Evolutionary conservation across 2,329 filamentous ascomycete genomes (phyloP), one percentile per base, ranked within the genome.

Genomic region (Lizonia empirigonia): DNA sequence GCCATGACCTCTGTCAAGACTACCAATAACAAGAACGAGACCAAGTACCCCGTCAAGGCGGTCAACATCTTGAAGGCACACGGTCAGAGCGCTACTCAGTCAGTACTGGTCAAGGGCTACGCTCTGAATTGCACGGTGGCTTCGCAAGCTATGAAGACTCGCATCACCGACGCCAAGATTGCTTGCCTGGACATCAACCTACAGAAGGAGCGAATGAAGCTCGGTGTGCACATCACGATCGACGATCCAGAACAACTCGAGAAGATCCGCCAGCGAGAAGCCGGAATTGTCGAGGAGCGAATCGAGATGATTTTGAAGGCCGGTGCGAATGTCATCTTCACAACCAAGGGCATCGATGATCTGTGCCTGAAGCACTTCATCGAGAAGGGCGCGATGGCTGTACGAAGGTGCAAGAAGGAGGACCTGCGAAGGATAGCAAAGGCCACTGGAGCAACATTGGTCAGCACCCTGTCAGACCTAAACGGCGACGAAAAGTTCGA

Each of bases 11-110:
- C 92, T 45, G 94, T 99, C 69, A 97, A 96, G 83, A 86, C 88
- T 36, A 90, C 88, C 53, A 97, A 97, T 79, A 91, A 89, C 78
- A 87, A 87, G 76, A 88, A 85, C 76, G 94, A 99, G 78, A 78
- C 85, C 73, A 99, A 97, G 79, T 99, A 97, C 77, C 94, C 94
- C 4, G 94, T 99, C 69, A 99, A 99, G 82, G 94, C 94, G 16
- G 94, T 99, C 74, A 99, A 99, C 75, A 91, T 99, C 56, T 86
- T 99, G 62, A 99, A 99, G 80, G 94, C 94, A 29, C 94, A 99
- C 74, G 94, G 94, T 70, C 96, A 97, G 83, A 91, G 90, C 68
- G 84, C 86, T 16, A 84, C 85, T 32, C 94, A 99, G 78, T 97
- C 92, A 9, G 76, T 95, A 19, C 80, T 99, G 38, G 87, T 99